Percentiles rank a stretch among this genome's conserved stretches.
These are phyloP conservation scores for Hypsizygus ulmarius DNA, from an alignment of 1,284 basidiomycete genomes.

Conservation along the genomic window DNA sequence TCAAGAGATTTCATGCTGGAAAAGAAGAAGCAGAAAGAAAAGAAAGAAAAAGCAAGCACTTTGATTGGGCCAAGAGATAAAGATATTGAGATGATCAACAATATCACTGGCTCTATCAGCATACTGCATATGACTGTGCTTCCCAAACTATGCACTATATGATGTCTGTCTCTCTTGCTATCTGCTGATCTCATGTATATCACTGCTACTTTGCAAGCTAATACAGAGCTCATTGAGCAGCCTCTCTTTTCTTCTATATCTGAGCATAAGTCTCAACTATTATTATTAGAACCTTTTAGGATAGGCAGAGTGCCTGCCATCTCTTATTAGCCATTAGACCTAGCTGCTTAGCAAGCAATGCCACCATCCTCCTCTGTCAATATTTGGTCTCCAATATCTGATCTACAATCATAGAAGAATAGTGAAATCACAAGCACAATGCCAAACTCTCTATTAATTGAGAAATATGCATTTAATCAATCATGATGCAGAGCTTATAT, in stretches of 20 bases:
- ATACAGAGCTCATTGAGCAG: constrained; percentile 24
- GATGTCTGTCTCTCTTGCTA: neutral
- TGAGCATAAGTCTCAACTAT: neutral
- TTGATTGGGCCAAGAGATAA: no score
- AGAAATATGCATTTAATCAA: constrained; percentile 32
- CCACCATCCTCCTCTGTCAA: constrained; percentile 23
- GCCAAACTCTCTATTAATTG: constrained; percentile 23
- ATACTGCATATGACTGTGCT: neutral
- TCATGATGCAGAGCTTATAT: constrained; percentile 39
- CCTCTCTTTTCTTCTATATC: constrained; percentile 6
- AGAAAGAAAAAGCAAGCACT: no score
- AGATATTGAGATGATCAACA: no score
- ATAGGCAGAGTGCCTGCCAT: neutral
- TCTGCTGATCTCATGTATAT: neutral
- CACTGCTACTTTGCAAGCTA: constrained; percentile 17
- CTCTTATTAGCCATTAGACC: constrained; percentile 5
- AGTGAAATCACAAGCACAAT: constrained; percentile 27
- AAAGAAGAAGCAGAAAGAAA: constrained; percentile 43
- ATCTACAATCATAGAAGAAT: constrained; percentile 19
- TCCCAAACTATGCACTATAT: neutral
- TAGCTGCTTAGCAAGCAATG: constrained; percentile 9
- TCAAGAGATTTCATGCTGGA: constrained; percentile 46
- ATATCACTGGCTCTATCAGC: neutral
- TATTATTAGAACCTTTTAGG: neutral
- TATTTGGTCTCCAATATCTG: constrained; percentile 18